Conservation (phyloP, 371 early-diverging fungal genomes). For the Mortierella sp. region DNA sequence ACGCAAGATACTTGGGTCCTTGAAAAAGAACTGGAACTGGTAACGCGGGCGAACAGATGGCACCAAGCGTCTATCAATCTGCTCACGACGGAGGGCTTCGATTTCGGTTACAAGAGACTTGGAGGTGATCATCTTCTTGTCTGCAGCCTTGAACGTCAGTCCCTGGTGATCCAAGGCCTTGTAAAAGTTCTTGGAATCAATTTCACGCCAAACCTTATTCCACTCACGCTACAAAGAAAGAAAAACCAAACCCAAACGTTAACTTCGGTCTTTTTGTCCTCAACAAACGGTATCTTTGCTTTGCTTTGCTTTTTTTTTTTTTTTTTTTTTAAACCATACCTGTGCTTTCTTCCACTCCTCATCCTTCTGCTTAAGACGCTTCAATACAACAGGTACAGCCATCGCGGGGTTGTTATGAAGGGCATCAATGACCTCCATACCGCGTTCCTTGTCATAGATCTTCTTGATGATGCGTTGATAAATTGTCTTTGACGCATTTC, state of each 20-base stretch:
- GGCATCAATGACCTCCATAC: constrained; percentile 90
- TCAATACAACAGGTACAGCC: constrained; percentile 96
- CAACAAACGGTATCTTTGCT: too few species aligned
- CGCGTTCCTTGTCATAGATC: constrained; percentile 89
- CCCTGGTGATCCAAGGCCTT: constrained; percentile 97
- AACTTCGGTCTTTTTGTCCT: neutral
- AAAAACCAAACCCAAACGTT: neutral
- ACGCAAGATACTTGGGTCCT: constrained; percentile 68
- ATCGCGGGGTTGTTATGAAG: constrained; percentile 93
- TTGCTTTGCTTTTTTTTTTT: too few species aligned
- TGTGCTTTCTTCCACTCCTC: constrained; percentile 93
- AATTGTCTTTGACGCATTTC: constrained; percentile 85
- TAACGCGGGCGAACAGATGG: constrained; percentile 54
- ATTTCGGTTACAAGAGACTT: constrained; percentile 88
- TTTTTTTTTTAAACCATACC: too few species aligned
- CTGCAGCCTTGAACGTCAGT: constrained; percentile 87
- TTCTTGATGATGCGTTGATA: constrained; percentile 93
- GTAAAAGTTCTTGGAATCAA: constrained; percentile 94
- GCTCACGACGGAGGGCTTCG: constrained; percentile 76
- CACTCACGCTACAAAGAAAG: constrained; percentile 76
- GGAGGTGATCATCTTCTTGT: constrained; percentile 81
- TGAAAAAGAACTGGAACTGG: constrained; percentile 72
- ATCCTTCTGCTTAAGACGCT: constrained; percentile 97
- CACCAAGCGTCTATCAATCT: constrained; percentile 50
- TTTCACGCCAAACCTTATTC: constrained; percentile 97